Evolutionary conservation across 2,329 filamentous ascomycete genomes (phyloP), one percentile per base, ranked within the genome.

Genomic region (Claviceps cyperi): DNA sequence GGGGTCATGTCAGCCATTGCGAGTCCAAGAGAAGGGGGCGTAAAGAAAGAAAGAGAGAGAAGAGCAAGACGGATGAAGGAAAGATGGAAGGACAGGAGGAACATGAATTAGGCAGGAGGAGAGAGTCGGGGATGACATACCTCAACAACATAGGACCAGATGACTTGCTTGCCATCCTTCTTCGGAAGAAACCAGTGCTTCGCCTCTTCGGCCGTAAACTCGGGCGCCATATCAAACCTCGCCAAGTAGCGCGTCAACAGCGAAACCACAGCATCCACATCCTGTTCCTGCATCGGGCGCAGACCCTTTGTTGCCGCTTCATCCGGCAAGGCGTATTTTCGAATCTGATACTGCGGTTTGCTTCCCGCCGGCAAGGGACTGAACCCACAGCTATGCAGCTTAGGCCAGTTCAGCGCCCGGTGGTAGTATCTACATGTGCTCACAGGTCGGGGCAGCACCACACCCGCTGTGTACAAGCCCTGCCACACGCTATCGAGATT

Each of bases 351-450:
- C 57, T 83, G 74, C 55, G 87, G 89, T 59, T 91, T 95, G 67
- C 87, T 94, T 53, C 83, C 83, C 13, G 78, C 65, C 0, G 92
- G 92, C 41, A 96, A 75, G 43, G 87, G 89, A 55, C 88, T 94
- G 74, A 98, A 98, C 50, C 89, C 90, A 45, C 91, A 85, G 59
- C 95, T 90, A 65, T 92, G 89, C 13, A 98, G 78, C 72, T 98
- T 97, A 66, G 89, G 77, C 92, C 92, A 98, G 69, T 98, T 85
- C 51, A 98, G 72, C 9, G 89, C 82, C 53, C 92, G 85, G 68
- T 98, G 92, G 69, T 85, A 98, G 73, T 98, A 98, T 56, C 92
- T 81, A 62, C 89, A 94, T 11, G 89, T 95, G 67, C 86, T 90
- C 55, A 98, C 80, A 4, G 92, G 92, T 38, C 84, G 94, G 28